A percentile compares a stretch with the other conserved stretches of the same genome.
These are phyloP conservation scores for Acanthamoeba lenticulata DNA, from an alignment of 208 protist genomes.

Conservation along the genomic window DNA sequence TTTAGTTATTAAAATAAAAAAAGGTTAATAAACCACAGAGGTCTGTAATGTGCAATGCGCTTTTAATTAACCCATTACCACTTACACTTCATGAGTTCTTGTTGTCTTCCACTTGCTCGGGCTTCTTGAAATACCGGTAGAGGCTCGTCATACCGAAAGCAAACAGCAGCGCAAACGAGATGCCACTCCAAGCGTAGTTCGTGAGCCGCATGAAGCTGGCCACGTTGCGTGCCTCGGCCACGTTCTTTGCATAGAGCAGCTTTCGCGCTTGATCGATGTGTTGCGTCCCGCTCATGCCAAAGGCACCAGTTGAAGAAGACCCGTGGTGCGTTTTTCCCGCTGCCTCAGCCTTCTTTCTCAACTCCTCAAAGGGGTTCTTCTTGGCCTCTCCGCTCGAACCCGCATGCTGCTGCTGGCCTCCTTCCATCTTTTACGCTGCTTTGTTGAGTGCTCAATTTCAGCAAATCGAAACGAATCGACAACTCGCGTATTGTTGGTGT, in stretches of 20 bases:
- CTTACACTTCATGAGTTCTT: no score
- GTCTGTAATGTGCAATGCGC: no score
- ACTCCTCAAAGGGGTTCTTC: neutral
- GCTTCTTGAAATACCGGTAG: no score
- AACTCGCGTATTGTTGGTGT: no score
- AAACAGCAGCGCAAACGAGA: constrained; percentile 29
- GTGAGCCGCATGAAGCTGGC: constrained; percentile 47
- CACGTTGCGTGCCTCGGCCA: constrained; percentile 1
- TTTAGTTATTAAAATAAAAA: no score
- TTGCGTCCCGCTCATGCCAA: neutral
- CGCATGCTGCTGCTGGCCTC: neutral
- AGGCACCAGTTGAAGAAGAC: neutral
- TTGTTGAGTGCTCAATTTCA: no score
- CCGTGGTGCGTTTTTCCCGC: neutral
- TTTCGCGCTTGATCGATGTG: neutral
- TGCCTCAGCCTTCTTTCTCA: neutral
- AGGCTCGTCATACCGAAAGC: no score
- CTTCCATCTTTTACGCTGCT: no score
- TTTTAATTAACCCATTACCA: no score
- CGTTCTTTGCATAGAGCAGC: constrained; percentile 8
- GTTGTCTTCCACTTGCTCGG: no score
- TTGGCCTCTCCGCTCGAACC: neutral
- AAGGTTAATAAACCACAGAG: no score
- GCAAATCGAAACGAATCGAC: no score
- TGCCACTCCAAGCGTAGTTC: constrained; percentile 54